Evolutionary conservation across 345 rosid genomes (phyloP).

Genomic region (Durio zibethinus): DNA sequence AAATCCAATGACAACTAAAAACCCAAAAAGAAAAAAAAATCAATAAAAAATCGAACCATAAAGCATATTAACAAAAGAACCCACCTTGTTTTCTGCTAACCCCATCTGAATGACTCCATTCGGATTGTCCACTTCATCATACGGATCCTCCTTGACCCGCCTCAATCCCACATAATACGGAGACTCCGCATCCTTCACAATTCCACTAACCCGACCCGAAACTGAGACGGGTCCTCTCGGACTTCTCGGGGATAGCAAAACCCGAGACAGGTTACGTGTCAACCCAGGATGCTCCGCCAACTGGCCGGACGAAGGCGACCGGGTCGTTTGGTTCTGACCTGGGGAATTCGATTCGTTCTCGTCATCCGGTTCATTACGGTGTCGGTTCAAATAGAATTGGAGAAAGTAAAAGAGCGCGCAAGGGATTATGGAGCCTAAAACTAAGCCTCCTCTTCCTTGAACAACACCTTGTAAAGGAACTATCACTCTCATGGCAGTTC

Average conservation of each 20-base stretch:
- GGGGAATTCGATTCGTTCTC: slow-evolving; percentile 28
- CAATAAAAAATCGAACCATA: not conserved
- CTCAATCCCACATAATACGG: slow-evolving; percentile 49
- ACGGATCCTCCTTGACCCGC: slow-evolving; percentile 64
- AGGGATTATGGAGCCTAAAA: slow-evolving; percentile 89
- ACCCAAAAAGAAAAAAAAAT: not conserved
- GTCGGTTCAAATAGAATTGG: slow-evolving; percentile 69
- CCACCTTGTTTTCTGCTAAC: slow-evolving; percentile 59
- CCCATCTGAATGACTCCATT: slow-evolving; percentile 80
- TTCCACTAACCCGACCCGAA: slow-evolving; percentile 49
- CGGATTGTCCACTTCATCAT: slow-evolving; percentile 60
- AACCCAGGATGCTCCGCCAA: slow-evolving; percentile 54
- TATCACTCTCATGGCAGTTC: slow-evolving; percentile 87
- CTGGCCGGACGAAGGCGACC: slow-evolving; percentile 48
- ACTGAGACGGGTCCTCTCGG: slow-evolving; percentile 52
- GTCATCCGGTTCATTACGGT: slow-evolving; percentile 45
- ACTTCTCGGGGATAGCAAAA: slow-evolving; percentile 62
- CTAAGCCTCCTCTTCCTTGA: slow-evolving; percentile 89
- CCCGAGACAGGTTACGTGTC: slow-evolving; percentile 59
- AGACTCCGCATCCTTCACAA: slow-evolving; percentile 52
- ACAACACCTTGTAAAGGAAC: slow-evolving; percentile 93
- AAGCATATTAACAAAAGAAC: not conserved
- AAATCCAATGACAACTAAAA: slow-evolving; percentile 51
- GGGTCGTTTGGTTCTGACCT: slow-evolving; percentile 26
- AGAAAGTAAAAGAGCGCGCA: slow-evolving; percentile 91